Conservation (phyloP, 208 protist species). For the Leishmania major region DNA sequence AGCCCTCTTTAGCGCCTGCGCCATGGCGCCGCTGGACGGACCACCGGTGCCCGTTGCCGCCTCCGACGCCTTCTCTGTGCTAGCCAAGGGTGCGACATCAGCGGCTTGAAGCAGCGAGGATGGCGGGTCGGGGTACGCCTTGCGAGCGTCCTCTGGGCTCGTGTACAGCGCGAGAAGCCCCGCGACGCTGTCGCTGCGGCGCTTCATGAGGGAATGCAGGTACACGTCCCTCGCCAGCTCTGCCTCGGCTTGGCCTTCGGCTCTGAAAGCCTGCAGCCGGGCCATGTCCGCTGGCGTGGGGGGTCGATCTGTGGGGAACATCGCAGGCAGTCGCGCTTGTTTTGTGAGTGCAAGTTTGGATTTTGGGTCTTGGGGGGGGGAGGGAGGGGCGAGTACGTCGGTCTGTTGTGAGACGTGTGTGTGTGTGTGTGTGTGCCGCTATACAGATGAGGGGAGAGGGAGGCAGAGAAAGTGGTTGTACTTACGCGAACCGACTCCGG, state of each 20-base stretch:
- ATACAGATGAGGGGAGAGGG: not conserved
- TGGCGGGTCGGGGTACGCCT: slow-evolving; percentile 46
- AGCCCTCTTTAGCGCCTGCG: slow-evolving; percentile 21
- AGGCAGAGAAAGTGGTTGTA: not conserved
- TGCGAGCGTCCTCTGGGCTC: slow-evolving; percentile 39
- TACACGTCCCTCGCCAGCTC: slow-evolving; percentile 14
- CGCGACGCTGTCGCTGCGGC: slow-evolving; percentile 6
- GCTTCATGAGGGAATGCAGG: slow-evolving; percentile 4
- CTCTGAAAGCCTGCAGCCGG: slow-evolving; percentile 19
- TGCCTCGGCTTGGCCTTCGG: not conserved
- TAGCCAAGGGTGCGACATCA: not conserved
- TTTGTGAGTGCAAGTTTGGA: not conserved
- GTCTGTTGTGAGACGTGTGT: not conserved
- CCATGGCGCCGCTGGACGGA: slow-evolving; percentile 1
- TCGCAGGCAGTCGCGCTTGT: not conserved
- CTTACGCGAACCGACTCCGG: not conserved
- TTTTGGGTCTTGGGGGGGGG: not conserved
- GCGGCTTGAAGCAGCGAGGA: slow-evolving; percentile 9
- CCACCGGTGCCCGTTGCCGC: not conserved
- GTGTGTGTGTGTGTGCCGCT: not conserved
- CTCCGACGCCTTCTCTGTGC: not conserved
- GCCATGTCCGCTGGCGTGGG: slow-evolving; percentile 19
- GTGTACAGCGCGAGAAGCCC: slow-evolving; percentile 44
- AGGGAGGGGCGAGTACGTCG: not conserved
- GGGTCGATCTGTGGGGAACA: slow-evolving; percentile 21